Percentiles rank a stretch among this genome's conserved stretches.
These are phyloP conservation scores for Furcasterigmium sp. DNA, from an alignment of 2,329 filamentous ascomycete genomes.

Conservation along the genomic window DNA sequence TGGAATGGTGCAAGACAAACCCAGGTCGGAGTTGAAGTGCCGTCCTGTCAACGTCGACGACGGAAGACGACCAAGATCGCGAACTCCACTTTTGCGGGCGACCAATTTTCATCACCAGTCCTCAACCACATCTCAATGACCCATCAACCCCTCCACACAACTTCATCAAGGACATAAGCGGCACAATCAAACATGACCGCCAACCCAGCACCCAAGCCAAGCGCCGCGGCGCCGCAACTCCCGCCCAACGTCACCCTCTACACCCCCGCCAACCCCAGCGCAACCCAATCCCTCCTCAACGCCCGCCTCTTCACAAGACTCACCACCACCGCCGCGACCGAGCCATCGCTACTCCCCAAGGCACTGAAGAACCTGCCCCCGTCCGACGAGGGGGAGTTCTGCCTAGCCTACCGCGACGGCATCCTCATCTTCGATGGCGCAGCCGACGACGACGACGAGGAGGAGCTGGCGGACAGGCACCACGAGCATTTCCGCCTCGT, in stretches of 20 bases:
- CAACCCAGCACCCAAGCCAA: no score
- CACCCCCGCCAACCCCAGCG: constrained; percentile 6
- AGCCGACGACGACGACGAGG: constrained; percentile 4
- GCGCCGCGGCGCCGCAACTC: no score
- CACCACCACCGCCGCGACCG: constrained; percentile 10
- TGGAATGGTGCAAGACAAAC: no score
- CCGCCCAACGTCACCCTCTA: constrained; percentile 16
- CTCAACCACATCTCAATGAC: no score
- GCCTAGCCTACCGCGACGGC: constrained; percentile 10
- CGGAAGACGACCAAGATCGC: no score
- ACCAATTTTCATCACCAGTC: no score
- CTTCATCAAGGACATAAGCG: no score
- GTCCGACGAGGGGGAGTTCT: constrained; percentile 10
- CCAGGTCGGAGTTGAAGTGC: no score
- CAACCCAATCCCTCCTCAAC: constrained; percentile 9
- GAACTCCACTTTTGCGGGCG: no score
- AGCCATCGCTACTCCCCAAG: constrained; percentile 7
- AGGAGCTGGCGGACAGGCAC: constrained; percentile 9
- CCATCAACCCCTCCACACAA: no score
- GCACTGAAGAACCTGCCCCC: constrained; percentile 4
- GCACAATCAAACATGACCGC: no score
- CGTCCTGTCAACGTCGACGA: no score
- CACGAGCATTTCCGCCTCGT: constrained; percentile 17
- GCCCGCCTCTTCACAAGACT: constrained; percentile 14
- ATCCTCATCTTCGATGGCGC: constrained; percentile 13